phyloP scores from a whole-genome alignment of 257 asterid genomes.

The Solanum boliviense region DNA sequence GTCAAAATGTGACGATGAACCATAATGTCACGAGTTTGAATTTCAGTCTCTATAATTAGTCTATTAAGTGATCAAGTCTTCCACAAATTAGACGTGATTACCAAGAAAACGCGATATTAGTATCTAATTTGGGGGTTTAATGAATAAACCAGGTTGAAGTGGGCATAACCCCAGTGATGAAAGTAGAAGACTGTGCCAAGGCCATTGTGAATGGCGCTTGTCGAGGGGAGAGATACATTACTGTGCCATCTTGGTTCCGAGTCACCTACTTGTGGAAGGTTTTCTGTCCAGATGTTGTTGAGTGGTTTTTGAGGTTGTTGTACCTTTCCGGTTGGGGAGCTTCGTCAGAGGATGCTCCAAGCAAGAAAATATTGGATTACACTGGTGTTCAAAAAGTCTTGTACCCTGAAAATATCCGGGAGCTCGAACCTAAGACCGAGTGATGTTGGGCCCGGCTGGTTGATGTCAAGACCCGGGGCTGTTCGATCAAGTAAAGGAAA shows the following conservation, averaged over 20 bases:
- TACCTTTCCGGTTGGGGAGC: slow-evolving; percentile 21
- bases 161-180: slow-evolving; percentile 19
- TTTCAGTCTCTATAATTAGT: background rate
- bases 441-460: background rate
- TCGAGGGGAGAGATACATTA: slow-evolving; percentile 47
- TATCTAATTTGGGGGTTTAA: background rate
- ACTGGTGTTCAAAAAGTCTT: slow-evolving; percentile 26
- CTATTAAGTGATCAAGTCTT: background rate
- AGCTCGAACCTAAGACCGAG: background rate
- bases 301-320: slow-evolving; percentile 28
- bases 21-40: background rate
- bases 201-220: slow-evolving; percentile 34
- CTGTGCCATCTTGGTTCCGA: slow-evolving; percentile 46
- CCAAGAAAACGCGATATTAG: background rate
- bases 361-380: slow-evolving; percentile 34
- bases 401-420: slow-evolving; percentile 28
- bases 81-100: background rate
- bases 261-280: slow-evolving; percentile 34
- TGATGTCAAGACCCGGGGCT: background rate
- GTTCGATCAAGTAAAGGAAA: background rate
- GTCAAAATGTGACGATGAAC: background rate
- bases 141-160: background rate
- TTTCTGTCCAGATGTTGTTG: slow-evolving; percentile 45
- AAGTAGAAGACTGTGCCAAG: slow-evolving; percentile 37
- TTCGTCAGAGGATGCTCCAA: slow-evolving; percentile 9